Conservation (phyloP, 352 stramenopile genomes). For the Thraustochytrium sp. region DNA sequence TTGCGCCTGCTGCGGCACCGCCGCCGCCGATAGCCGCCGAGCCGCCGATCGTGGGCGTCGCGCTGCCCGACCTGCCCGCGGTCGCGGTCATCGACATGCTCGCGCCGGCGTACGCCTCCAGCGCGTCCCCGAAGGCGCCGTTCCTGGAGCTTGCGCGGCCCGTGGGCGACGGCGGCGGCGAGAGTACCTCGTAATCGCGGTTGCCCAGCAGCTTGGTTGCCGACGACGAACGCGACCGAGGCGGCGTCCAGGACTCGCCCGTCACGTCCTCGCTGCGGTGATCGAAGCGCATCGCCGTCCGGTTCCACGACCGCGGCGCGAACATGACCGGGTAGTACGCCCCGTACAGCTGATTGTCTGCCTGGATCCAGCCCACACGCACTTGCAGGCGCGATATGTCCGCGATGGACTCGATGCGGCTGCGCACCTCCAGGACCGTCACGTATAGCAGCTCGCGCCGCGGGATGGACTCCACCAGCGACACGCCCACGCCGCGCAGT, state of each 20-base stretch:
- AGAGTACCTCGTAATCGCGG: background rate
- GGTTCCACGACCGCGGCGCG: constrained; percentile 50
- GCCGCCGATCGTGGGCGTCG: too few species aligned
- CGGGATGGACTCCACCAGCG: constrained; percentile 45
- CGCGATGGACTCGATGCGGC: background rate
- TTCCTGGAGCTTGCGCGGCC: background rate
- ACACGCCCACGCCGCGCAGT: constrained; percentile 40
- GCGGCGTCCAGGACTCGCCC: constrained; percentile 39
- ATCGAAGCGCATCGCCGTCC: constrained; percentile 26
- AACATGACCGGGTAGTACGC: constrained; percentile 51
- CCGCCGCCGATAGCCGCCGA: too few species aligned
- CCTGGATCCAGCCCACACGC: constrained; percentile 53
- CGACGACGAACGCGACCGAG: constrained; percentile 51
- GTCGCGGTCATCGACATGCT: too few species aligned
- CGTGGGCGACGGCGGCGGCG: background rate
- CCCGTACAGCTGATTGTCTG: constrained; percentile 55
- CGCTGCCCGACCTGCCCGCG: too few species aligned
- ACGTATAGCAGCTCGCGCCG: constrained; percentile 43
- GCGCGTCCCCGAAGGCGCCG: background rate
- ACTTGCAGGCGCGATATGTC: constrained; percentile 47
- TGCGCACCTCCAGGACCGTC: constrained; percentile 27
- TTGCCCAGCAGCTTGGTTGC: constrained; percentile 24
- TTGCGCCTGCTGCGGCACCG: too few species aligned
- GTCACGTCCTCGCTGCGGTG: background rate
- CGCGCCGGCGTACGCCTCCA: too few species aligned